Base-by-base conservation (phyloP, 176 grass and related monocot genomes). In the Poa annua region DNA sequence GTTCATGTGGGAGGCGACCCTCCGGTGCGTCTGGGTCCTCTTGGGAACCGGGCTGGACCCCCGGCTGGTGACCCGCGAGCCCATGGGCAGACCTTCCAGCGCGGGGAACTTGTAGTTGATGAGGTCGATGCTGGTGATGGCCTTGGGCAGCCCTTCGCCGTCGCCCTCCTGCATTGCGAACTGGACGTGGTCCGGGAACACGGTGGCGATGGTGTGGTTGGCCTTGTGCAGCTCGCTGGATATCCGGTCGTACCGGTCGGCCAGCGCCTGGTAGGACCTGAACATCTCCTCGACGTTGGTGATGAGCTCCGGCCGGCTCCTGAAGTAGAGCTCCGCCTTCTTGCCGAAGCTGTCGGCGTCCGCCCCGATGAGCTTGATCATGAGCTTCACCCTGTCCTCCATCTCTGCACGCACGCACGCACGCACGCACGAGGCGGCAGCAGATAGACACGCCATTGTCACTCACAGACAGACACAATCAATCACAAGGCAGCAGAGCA, bases 311-410 rank as follows among this genome's bases (percentile, higher is more conserved):
- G 96, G 96, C 9, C 96, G 82, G 86, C 91, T 91, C 79, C 52
- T 70, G 80, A 95, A 98, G 84, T 98, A 98, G 73, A 98, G 86
- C 77, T 98, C 96, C 9, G 92, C 96, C 79, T 95, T 98, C 88
- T 89, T 93, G 22, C 86, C 90, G 36, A 98, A 98, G 8, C 86
- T 65, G 88, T 98, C 96, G 5, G 51, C 96, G 49, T 98, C 96
- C 12, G 84, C 92, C 53, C 92, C 96, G 78, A 98, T 98, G 62
- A 98, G 87, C 82, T 87, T 95, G 84, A 93, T 83, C 90, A 98
- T 98, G 29, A 82, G 67, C 52, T 88, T 79, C 24, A 95, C 88
- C 87, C 88, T 92, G 80, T 90, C 85, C 72, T 98, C 96, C 96
- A 91, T 98, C 52, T 98, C 96, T 98, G 84, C 64, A n/a, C 49